Evolutionary conservation across 2,329 filamentous ascomycete genomes (phyloP), one percentile per base, ranked within the genome.

Genomic region (Ophiostoma perfectum): DNA sequence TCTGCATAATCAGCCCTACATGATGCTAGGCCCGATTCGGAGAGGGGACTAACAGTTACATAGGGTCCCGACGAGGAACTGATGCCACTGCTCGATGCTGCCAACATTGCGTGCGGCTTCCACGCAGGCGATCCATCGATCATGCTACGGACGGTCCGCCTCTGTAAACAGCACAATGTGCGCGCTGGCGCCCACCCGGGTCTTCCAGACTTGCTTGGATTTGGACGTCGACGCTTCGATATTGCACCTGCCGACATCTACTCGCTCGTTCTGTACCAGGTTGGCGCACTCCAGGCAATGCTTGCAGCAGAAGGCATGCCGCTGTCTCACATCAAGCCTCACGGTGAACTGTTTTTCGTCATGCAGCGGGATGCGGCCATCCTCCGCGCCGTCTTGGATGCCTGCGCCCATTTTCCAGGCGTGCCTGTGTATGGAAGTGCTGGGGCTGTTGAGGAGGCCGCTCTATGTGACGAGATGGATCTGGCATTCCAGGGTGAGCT

Each of bases 181-280:
- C 80, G 79, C 65, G 78, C 85, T 5, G 87, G 87, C 7, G 88
- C 88, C 0, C 87, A 90, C 72, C 87, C 87, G 0, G 86, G 86
- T 1, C 78, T 89, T 0, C 86, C 84, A n/a, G 87, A 90, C 74
- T 80, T 88, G 36, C 81, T 86, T 76, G 87, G 87, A 8, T 90
- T 90, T 72, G 87, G 87, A 2, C 79, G 87, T 1, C 81, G 87
- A 18, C 82, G 86, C 70, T 88, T 90, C 75, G 83, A 84, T 62
- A 80, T 89, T 72, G 77, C 80, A 0, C 80, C 83, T 0, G 83
- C 84, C 18, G 86, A 88, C 72, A 78, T 86, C 70, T 84, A 83
- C 1, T 84, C 85, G 7, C 82, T 84, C 70, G 80, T 84, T 0
- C 76, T 86, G 44, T 90, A 89, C 75, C 87, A 89, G 73, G 82